phyloP scores from a whole-genome alignment of 73 alveolate species.

The Paramecium pentaurelia region DNA sequence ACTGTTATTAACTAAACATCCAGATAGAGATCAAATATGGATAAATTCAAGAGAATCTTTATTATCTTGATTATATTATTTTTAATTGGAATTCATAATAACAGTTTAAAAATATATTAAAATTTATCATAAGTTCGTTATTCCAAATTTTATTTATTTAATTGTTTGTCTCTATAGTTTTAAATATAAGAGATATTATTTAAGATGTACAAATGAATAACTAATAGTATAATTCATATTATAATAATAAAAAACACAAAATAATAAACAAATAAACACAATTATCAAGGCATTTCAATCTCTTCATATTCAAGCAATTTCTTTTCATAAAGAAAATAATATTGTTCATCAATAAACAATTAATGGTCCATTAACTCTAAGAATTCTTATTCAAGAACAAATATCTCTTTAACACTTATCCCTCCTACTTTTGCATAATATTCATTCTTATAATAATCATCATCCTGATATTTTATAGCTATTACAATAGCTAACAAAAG shows the following conservation, averaged over 20 bases:
- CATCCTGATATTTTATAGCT: conserved; percentile 78
- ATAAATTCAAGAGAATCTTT: neutral
- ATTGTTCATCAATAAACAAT: conserved; percentile 66
- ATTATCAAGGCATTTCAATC: conserved; percentile 5
- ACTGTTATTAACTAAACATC: neutral
- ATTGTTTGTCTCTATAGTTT: neutral
- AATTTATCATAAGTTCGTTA: neutral
- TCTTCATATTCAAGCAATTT: conserved; percentile 33
- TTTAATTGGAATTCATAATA: neutral
- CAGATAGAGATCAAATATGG: neutral
- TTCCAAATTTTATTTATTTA: neutral
- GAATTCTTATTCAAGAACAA: conserved; percentile 72
- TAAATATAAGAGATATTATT: neutral
- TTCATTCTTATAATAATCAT: conserved; percentile 63
- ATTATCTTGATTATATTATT: neutral
- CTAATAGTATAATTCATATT: neutral
- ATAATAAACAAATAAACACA: neutral
- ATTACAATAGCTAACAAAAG: conserved; percentile 72
- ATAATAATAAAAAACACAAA: neutral
- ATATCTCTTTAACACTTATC: conserved; percentile 63
- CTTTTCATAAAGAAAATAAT: conserved; percentile 56
- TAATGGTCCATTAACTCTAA: conserved; percentile 69
- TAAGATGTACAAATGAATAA: neutral
- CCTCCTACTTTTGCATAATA: conserved; percentile 87
- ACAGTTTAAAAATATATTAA: neutral